phyloP scores from a whole-genome alignment of 2,329 filamentous ascomycete species.

The Acrocalymma vagum region DNA sequence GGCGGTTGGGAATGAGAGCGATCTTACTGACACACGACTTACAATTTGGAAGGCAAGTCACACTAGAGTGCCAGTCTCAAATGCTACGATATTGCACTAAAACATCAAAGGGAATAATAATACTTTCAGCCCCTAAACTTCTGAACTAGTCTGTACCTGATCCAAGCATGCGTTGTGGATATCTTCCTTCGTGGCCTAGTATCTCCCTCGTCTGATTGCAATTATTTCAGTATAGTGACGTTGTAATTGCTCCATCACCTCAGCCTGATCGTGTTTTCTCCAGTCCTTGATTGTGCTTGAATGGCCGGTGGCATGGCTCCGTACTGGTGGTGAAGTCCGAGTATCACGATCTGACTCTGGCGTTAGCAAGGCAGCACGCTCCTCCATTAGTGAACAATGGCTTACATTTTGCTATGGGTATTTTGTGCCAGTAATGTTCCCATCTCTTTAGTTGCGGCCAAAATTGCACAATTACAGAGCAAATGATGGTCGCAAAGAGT shows the following conservation, averaged over 20 bases:
- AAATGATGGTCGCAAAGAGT: neutral
- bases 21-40: too few relatives aligned
- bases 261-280: neutral
- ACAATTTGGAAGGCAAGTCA: too few relatives aligned
- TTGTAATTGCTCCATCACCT: neutral
- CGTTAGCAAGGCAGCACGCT: too few relatives aligned
- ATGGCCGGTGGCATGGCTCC: neutral
- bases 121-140: too few relatives aligned
- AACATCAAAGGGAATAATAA: too few relatives aligned
- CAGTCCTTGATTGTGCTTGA: neutral
- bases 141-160: too few relatives aligned
- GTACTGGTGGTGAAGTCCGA: neutral
- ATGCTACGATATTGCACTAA: too few relatives aligned
- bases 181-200: too few relatives aligned
- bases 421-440: neutral
- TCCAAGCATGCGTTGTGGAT: too few relatives aligned
- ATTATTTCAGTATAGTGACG: neutral
- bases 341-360: neutral
- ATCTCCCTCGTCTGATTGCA: neutral
- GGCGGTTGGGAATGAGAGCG: too few relatives aligned
- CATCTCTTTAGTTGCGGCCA: neutral
- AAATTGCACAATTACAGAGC: neutral
- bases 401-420: neutral
- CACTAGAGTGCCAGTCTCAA: too few relatives aligned
- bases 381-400: neutral